A percentile compares a stretch with the other conserved stretches of the same genome.
phyloP scores from a whole-genome alignment of 768 basidiomycete genomes.

The Paxillus involutus region DNA sequence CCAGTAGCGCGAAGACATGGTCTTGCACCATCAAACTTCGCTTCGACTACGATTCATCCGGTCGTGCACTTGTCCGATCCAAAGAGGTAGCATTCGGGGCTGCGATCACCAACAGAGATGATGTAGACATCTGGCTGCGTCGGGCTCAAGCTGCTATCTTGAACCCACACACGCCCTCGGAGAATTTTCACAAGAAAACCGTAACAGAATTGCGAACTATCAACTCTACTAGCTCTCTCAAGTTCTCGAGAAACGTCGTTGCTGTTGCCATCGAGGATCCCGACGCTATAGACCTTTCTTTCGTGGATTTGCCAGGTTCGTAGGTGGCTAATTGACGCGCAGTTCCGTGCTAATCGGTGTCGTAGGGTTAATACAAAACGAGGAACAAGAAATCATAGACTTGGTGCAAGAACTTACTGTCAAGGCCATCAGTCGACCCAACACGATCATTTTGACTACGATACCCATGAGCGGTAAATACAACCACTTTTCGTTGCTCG shows the following conservation, averaged over 20 bases:
- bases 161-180: constrained; percentile 19
- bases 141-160: constrained; percentile 48
- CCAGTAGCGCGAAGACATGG: constrained; percentile 37
- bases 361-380: constrained; percentile 62
- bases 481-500: neutral
- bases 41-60: constrained; percentile 30
- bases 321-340: neutral
- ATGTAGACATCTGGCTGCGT: constrained; percentile 41
- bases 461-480: constrained; percentile 62
- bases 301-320: constrained; percentile 56
- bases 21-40: constrained; percentile 46
- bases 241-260: constrained; percentile 54
- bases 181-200: constrained; percentile 23
- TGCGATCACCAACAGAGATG: constrained; percentile 25
- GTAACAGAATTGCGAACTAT: constrained; percentile 24
- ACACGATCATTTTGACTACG: constrained; percentile 63
- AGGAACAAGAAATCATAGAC: constrained; percentile 36
- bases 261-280: constrained; percentile 47
- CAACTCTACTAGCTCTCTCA: constrained; percentile 23
- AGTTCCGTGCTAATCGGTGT: constrained; percentile 4
- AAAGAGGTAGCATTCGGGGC: constrained; percentile 28
- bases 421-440: constrained; percentile 42
- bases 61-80: constrained; percentile 10
- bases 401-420: constrained; percentile 52
- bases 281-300: constrained; percentile 45